Base-by-base conservation (phyloP, 1,284 basidiomycete genomes). In the Megacollybia platyphylla region DNA sequence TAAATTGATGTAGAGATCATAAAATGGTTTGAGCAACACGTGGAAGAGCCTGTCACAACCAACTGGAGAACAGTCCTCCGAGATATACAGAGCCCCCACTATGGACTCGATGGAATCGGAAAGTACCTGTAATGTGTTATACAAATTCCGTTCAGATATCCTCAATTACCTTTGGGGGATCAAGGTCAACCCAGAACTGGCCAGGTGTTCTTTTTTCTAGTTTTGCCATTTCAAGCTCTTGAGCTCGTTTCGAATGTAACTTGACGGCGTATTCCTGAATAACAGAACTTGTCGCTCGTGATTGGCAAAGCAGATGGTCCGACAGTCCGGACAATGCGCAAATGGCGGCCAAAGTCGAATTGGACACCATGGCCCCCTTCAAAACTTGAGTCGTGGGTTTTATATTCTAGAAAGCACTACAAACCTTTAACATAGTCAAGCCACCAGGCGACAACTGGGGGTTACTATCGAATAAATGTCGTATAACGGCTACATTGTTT, bases 301-400 rank as follows among this genome's bases (percentile, higher is more conserved):
- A 76, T 74, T 34, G 31, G 27, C 44, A 75, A 68, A 38, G 72
- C 61, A 87, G 60, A 55, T 79, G 64, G 32, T 75, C 61, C 48
- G 85, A 64, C 42, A 90, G 59, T 18, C 79, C 77, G 36, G 71
- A 70, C 49, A 67, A 68, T 15, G 87, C 75, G 49, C 81, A 84
- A 45, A 88, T 57, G 1, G 84, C 80, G 28, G 81, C 82, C 28
- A 88, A 63, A 7, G 79, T 67, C 17, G 74, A 67, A 54, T 88
- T 88, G 7, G 80, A 83, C 24, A 88, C 84, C 82, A 88, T 87
- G 6, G 81, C 79, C 37, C 73, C 71, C 86, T 88, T 51, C 26
- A 45, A 36, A 38, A 13, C 15, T 15, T 36, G 17, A 42, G n/a
- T n/a, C 24, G 27, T 11, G 27, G 36, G 27, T 27, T 39, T 45